Evolutionary conservation across 2,329 filamentous ascomycete species (phyloP).

Genomic region (Ophiobolus disseminans): DNA sequence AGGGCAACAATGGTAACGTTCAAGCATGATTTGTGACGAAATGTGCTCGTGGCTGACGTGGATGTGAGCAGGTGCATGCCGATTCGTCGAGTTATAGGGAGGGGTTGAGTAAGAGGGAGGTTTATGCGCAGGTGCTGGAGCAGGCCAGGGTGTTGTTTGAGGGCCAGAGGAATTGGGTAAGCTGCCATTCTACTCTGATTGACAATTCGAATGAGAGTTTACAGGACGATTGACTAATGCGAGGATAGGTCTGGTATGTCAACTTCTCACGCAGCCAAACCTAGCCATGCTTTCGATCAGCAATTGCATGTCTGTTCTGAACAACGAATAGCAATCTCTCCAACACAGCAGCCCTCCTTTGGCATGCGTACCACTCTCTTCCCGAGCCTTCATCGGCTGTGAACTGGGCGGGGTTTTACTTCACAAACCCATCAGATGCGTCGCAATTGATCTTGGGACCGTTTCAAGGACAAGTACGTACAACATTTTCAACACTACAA

Average conservation of each 20-base stretch:
- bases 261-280: background rate
- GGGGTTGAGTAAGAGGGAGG: conserved; percentile 72
- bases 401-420: conserved; percentile 76
- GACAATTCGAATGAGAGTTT: background rate
- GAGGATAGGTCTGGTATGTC: conserved; percentile 11
- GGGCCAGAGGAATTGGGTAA: conserved; percentile 80
- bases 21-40: too few species aligned
- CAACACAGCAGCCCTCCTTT: conserved; percentile 77
- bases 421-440: conserved; percentile 45
- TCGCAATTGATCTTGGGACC: conserved; percentile 75
- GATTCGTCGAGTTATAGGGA: conserved; percentile 76
- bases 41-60: too few species aligned
- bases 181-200: conserved; percentile 6
- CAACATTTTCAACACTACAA: too few species aligned
- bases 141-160: conserved; percentile 74
- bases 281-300: too few species aligned
- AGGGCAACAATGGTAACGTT: background rate
- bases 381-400: conserved; percentile 69
- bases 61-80: conserved; percentile 68
- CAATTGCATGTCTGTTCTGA: too few species aligned
- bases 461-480: conserved; percentile 66
- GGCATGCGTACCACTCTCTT: conserved; percentile 80
- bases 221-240: background rate
- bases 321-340: conserved; percentile 71
- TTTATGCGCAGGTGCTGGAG: conserved; percentile 75